Percentiles rank a stretch among this genome's conserved stretches.
Conservation (phyloP, 2,329 filamentous ascomycete species). For the Diaporthe destruens region DNA sequence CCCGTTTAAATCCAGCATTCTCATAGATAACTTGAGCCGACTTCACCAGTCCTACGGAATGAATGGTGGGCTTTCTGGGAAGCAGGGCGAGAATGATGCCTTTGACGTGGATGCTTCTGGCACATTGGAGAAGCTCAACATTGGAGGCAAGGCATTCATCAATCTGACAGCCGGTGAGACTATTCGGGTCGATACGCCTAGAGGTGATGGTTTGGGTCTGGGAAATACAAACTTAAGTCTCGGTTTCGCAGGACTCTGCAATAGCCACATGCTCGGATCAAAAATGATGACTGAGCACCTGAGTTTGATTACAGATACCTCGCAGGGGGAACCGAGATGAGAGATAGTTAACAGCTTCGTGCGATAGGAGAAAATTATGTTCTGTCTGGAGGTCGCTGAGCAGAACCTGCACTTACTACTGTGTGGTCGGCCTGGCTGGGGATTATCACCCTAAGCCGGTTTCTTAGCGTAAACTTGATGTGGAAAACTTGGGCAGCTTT, state of each 20-base stretch:
- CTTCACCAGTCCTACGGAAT: conserved; percentile 80
- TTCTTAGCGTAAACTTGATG: neutral
- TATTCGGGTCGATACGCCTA: conserved; percentile 53
- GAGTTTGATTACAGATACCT: no score
- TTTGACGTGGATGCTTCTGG: conserved; percentile 47
- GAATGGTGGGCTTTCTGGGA: conserved; percentile 65
- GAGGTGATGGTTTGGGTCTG: conserved; percentile 48
- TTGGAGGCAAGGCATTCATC: conserved; percentile 50
- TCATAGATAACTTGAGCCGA: conserved; percentile 77
- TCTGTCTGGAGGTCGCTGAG: neutral
- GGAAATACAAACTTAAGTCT: neutral
- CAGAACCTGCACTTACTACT: neutral
- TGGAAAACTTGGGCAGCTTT: no score
- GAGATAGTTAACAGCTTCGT: neutral
- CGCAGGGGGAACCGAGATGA: no score
- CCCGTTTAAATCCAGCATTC: conserved; percentile 76
- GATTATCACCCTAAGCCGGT: neutral
- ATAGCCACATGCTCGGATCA: neutral
- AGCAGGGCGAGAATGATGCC: conserved; percentile 47
- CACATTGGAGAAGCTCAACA: conserved; percentile 47
- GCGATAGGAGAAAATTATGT: neutral
- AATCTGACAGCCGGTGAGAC: conserved; percentile 49
- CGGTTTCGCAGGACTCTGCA: neutral
- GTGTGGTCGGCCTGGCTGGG: neutral
- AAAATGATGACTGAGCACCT: no score